Percentiles rank a stretch among this genome's conserved stretches.
Evolutionary conservation across 139 green algal species (phyloP).

Genomic region (Mychonastes homosphaera): DNA sequence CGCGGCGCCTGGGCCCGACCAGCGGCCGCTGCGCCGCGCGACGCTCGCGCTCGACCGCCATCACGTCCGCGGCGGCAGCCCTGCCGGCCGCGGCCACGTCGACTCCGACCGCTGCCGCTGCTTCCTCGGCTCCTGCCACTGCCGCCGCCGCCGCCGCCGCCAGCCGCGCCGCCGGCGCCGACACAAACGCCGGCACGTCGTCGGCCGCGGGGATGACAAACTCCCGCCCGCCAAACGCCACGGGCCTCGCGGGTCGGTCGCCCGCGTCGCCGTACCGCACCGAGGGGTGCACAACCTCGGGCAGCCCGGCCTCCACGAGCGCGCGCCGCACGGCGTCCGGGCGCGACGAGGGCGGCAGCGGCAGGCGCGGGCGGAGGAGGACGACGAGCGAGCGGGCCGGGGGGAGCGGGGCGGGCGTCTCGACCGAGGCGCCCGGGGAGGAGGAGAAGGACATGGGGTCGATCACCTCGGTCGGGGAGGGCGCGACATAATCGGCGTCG

Average conservation of each 20-base stretch:
- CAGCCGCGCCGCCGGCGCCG: neutral
- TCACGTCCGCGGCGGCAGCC: too few species aligned
- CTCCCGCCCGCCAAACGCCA: slow-evolving; percentile 41
- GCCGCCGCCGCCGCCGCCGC: slow-evolving; percentile 2
- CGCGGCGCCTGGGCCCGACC: too few species aligned
- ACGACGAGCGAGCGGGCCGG: neutral
- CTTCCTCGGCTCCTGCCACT: too few species aligned
- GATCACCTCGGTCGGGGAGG: too few species aligned
- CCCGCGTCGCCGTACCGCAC: slow-evolving; percentile 44
- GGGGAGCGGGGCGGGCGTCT: too few species aligned
- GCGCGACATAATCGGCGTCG: too few species aligned
- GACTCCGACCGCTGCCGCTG: too few species aligned
- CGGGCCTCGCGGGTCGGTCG: slow-evolving; percentile 33
- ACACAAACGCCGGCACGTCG: slow-evolving; percentile 17
- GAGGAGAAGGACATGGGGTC: too few species aligned
- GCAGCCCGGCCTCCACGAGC: neutral
- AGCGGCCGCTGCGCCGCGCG: too few species aligned
- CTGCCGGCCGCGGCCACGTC: too few species aligned
- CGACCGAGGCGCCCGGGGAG: too few species aligned
- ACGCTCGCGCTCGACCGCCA: too few species aligned
- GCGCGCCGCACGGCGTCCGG: neutral
- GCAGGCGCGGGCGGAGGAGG: slow-evolving; percentile 1
- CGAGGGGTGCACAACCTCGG: slow-evolving; percentile 11
- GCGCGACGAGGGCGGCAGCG: neutral
- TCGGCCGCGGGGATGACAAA: slow-evolving; percentile 28